Evolutionary conservation across 257 asterid genomes (phyloP).

Genomic region (Penstemon davidsonii): DNA sequence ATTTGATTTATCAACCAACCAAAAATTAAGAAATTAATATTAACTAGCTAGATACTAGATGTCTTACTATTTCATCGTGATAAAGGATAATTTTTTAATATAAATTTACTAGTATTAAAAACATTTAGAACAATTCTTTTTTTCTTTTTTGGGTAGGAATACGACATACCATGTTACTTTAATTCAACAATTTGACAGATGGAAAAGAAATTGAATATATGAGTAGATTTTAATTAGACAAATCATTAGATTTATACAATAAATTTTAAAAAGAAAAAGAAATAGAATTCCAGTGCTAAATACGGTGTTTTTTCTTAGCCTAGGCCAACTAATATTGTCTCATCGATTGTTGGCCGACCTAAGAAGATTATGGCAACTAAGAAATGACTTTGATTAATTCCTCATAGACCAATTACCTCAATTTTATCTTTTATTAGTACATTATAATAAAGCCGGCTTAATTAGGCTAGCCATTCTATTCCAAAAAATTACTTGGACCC

Average conservation of each 20-base stretch:
- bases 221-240: not conserved
- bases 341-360: slow-evolving; percentile 65
- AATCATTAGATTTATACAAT: not conserved
- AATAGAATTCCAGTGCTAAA: not conserved
- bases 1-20: too few relatives aligned
- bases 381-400: slow-evolving; percentile 15
- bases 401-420: slow-evolving; percentile 35
- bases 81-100: too few relatives aligned
- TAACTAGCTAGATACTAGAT: too few relatives aligned
- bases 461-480: slow-evolving; percentile 31
- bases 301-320: slow-evolving; percentile 2
- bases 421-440: not conserved
- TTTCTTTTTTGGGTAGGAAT: too few relatives aligned
- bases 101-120: too few relatives aligned
- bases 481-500: not conserved
- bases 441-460: not conserved
- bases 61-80: too few relatives aligned
- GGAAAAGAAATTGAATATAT: not conserved
- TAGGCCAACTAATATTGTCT: slow-evolving; percentile 49
- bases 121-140: too few relatives aligned
- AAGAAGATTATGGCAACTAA: not conserved
- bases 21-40: too few relatives aligned
- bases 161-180: too few relatives aligned
- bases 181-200: too few relatives aligned
- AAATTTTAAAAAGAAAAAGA: not conserved